phyloP scores from a whole-genome alignment of 192 early-diverging fungal genomes.

The Jimgerdemannia flammicorona region DNA sequence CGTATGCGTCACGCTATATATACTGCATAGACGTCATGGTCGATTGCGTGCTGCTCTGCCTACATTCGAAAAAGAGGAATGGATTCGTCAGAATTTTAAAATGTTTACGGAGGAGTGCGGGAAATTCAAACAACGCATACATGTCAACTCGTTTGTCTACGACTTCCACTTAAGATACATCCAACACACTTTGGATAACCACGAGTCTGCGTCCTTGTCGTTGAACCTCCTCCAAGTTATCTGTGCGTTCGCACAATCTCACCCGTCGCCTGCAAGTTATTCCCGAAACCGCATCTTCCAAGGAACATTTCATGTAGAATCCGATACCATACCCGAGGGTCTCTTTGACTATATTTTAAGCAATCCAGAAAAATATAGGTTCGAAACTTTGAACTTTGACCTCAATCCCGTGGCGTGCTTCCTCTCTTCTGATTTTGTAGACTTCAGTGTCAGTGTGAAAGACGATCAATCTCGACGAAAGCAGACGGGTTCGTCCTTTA shows the following conservation, averaged over 20 bases:
- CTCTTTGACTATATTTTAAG: conserved; percentile 40
- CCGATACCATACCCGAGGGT: conserved; percentile 17
- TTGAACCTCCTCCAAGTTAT: conserved; percentile 47
- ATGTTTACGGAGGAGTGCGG: conserved; percentile 55
- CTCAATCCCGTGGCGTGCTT: not conserved
- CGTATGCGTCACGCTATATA: conserved; percentile 55
- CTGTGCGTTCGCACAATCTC: conserved; percentile 36
- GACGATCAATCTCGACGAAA: not conserved
- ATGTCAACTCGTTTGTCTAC: conserved; percentile 60
- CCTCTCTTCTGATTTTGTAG: not conserved
- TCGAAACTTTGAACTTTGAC: not conserved
- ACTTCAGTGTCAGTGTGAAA: not conserved
- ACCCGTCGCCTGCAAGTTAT: conserved; percentile 41
- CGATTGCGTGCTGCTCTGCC: conserved; percentile 33
- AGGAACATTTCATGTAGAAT: conserved; percentile 38
- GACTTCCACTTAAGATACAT: conserved; percentile 56
- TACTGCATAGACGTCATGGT: conserved; percentile 49
- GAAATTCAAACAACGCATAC: conserved; percentile 51
- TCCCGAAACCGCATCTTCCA: conserved; percentile 50
- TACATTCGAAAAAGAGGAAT: conserved; percentile 22
- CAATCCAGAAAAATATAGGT: conserved; percentile 36
- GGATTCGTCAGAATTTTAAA: conserved; percentile 39
- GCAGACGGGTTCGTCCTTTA: not conserved
- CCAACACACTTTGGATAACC: conserved; percentile 37
- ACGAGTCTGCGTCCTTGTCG: conserved; percentile 23